These are phyloP conservation scores for Yamadazyma atlantica DNA, from an alignment of 1,139 yeast species.

Conservation along the genomic window DNA sequence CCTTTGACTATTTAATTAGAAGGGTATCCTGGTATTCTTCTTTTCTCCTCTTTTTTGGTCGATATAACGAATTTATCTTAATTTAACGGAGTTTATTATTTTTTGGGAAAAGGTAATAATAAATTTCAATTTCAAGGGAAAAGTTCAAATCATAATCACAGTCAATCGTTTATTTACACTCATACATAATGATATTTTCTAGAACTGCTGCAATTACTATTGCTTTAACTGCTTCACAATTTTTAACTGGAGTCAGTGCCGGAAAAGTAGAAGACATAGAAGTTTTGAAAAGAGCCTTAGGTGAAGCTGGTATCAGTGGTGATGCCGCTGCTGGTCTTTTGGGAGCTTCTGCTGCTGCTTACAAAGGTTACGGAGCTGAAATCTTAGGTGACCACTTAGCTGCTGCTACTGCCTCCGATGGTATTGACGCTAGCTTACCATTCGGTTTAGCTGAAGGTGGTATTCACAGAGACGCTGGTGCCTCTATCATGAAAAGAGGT, in stretches of 20 bases:
- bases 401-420: constrained; percentile 14
- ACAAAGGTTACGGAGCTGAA: constrained; percentile 12
- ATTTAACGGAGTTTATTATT: constrained; percentile 8
- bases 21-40: not conserved
- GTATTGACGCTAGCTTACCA: constrained; percentile 12
- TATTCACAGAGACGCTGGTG: constrained; percentile 11
- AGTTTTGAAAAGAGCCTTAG: constrained; percentile 16
- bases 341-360: constrained; percentile 13
- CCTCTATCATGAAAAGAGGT: constrained; percentile 11
- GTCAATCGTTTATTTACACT: not conserved
- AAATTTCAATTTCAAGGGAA: constrained; percentile 3
- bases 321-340: constrained; percentile 12
- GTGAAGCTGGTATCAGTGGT: constrained; percentile 15
- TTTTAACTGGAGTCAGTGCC: constrained; percentile 16
- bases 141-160: constrained; percentile 3
- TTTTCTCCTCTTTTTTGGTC: not conserved
- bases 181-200: constrained; percentile 16
- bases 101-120: constrained; percentile 17
- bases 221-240: constrained; percentile 18
- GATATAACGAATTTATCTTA: not conserved
- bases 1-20: not conserved
- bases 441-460: constrained; percentile 12
- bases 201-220: constrained; percentile 16
- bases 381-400: constrained; percentile 14
- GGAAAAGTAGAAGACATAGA: constrained; percentile 5